Conservation (phyloP, 2,329 filamentous ascomycete species). For the Cadophora malorum region DNA sequence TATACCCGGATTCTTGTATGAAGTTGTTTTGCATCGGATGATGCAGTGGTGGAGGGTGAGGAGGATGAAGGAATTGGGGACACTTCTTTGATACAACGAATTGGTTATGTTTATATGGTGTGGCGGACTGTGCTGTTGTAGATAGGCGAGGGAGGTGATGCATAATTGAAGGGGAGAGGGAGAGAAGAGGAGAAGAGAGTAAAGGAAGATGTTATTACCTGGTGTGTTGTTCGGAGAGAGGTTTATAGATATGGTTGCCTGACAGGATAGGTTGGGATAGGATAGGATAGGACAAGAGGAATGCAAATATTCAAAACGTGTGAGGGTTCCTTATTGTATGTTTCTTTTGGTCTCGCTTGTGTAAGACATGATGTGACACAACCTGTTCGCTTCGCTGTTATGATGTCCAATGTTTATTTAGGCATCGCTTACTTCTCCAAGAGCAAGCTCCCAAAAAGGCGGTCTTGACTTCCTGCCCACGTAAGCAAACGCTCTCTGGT, state of each 20-base stretch:
- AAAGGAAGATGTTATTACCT: not conserved
- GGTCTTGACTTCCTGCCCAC: not conserved
- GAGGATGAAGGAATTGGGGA: slow-evolving; percentile 15
- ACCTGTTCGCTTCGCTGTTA: not conserved
- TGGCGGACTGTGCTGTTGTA: not conserved
- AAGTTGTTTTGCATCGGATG: slow-evolving; percentile 28
- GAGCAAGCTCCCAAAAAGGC: not conserved
- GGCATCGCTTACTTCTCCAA: not conserved
- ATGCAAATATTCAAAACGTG: slow-evolving; percentile 22
- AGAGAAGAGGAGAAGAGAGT: not conserved
- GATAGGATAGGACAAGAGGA: slow-evolving; percentile 17
- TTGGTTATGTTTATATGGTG: slow-evolving; percentile 30
- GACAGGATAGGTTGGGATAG: slow-evolving; percentile 16
- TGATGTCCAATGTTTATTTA: not conserved
- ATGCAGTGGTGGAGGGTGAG: slow-evolving; percentile 11
- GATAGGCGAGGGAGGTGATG: slow-evolving; percentile 4
- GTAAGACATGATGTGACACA: not conserved
- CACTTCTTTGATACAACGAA: slow-evolving; percentile 8
- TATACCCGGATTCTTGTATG: slow-evolving; percentile 45
- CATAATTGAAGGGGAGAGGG: slow-evolving; percentile 21
- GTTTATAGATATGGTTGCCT: slow-evolving; percentile 24
- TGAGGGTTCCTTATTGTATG: not conserved
- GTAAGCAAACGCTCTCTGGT: no score
- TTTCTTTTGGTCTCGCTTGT: not conserved
- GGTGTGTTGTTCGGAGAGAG: slow-evolving; percentile 7